Base-by-base conservation (phyloP, 2,329 filamentous ascomycete species). In the Phialophora tarda region DNA sequence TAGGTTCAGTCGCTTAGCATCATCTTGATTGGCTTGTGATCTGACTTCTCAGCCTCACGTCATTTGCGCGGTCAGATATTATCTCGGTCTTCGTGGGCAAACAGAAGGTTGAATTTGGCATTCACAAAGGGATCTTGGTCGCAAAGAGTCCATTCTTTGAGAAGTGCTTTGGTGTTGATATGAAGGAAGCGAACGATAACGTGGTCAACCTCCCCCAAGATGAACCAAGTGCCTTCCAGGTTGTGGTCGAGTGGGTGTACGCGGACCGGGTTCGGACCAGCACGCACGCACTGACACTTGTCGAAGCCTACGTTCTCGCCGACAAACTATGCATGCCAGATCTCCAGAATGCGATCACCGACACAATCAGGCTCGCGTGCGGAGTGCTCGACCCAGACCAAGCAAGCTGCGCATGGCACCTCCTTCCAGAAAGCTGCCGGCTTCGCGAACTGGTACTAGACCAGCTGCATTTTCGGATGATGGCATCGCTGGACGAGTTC, bases 201-300 rank as follows among this genome's bases (percentile, higher is more conserved):
- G 26, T 21, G 28, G 56, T 69, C n/a, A 50, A 59, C 12, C 50
- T 69, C 4, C 59, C 59, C 5, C 59, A 65, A 4, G 68, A 68
- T 5, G 55, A 64, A 17, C 62, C 63, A 17, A 7, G 30, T 7
- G 44, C 62, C 4, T 63, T 70, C 30, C 48, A 59, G 10, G n/a
- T 57, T 10, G 14, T 70, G 2, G 48, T 62, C 47, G 41, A 59
- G 7, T 70, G 63, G 65, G 57, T 69, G 47, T 68, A 70, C 51
- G 54, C 30, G 7, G 28, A 38, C 17, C 38, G 14, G 38, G 8
- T 41, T 41, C 14, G 12, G 38, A 3, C 14, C 17, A 6, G 12
- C 38, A 41, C 3, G 17, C 38, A 3, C 4, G 1, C 14, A 17
- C 6, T 17, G 10, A 14, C 38, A n/a, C 26, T 66, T 17, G 4